These are phyloP conservation scores for Schwanniomyces yamadae DNA, from an alignment of 805 yeast species.

Conservation along the genomic window DNA sequence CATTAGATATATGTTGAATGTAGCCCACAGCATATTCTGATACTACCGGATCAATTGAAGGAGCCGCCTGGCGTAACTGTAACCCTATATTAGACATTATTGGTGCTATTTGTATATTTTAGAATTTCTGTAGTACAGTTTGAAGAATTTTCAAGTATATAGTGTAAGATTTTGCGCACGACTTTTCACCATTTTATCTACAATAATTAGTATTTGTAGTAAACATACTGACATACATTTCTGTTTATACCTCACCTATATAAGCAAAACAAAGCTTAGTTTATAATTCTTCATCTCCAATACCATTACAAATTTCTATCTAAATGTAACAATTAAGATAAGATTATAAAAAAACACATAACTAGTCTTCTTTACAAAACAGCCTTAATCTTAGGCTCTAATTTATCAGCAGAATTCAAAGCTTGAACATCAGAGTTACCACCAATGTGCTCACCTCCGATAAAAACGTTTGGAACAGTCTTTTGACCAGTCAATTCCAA, in stretches of 20 bases:
- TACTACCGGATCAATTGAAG: constrained; percentile 82
- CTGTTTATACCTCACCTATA: too few relatives aligned
- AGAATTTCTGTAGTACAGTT: not conserved
- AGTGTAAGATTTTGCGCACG: too few relatives aligned
- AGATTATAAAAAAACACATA: too few relatives aligned
- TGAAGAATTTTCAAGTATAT: constrained; percentile 1
- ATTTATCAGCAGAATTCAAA: constrained; percentile 60
- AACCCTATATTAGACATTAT: constrained; percentile 43
- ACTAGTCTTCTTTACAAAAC: too few relatives aligned
- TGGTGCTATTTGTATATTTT: not conserved
- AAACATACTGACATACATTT: too few relatives aligned
- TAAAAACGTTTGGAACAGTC: constrained; percentile 91
- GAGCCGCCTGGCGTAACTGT: constrained; percentile 83
- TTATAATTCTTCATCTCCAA: too few relatives aligned
- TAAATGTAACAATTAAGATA: too few relatives aligned
- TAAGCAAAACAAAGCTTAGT: too few relatives aligned
- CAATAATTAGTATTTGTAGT: too few relatives aligned
- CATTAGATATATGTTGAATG: constrained; percentile 72
- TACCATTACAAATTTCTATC: too few relatives aligned
- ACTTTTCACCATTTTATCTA: too few relatives aligned
- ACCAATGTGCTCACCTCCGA: constrained; percentile 90
- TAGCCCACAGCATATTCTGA: constrained; percentile 91
- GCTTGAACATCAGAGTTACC: constrained; percentile 89
- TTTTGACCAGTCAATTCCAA: constrained; percentile 79
- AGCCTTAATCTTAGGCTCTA: constrained; percentile 45